Percentiles rank a stretch among this genome's conserved stretches.
phyloP scores from a whole-genome alignment of 2,329 filamentous ascomycete species.

The Hortaea sp. region DNA sequence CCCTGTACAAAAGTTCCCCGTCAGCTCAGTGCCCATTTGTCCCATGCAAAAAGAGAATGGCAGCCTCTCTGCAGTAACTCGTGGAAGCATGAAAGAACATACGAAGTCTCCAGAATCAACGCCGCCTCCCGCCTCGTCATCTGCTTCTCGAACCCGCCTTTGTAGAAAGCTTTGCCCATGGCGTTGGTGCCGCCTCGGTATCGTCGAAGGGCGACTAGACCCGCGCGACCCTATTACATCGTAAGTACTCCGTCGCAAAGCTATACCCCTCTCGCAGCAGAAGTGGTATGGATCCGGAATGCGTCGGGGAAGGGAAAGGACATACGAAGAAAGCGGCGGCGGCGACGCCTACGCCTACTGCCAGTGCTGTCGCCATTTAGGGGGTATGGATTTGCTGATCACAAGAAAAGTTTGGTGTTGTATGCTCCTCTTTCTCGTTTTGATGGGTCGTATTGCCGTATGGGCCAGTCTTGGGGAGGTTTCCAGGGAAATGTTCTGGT shows the following conservation, averaged over 20 bases:
- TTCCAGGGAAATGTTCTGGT: too few relatives aligned
- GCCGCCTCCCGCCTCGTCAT: constrained; percentile 91
- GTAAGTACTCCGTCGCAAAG: constrained; percentile 1
- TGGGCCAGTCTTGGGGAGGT: too few relatives aligned
- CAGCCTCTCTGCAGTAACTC: neutral
- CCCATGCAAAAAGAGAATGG: neutral
- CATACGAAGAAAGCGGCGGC: constrained; percentile 56
- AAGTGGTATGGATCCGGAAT: neutral
- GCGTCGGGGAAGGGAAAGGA: neutral
- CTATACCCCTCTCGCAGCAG: neutral
- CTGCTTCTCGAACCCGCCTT: constrained; percentile 91
- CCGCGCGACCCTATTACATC: constrained; percentile 67
- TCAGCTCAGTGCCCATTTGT: constrained; percentile 4
- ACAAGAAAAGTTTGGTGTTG: too few relatives aligned
- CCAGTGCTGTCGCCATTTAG: constrained; percentile 49
- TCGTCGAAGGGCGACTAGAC: constrained; percentile 76
- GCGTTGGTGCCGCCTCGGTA: constrained; percentile 65
- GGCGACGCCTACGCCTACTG: constrained; percentile 51
- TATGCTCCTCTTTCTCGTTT: too few relatives aligned
- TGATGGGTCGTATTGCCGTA: too few relatives aligned
- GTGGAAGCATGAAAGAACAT: constrained; percentile 26
- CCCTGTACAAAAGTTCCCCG: constrained; percentile 42
- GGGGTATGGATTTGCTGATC: too few relatives aligned
- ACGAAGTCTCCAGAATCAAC: constrained; percentile 85
- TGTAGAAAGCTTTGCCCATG: constrained; percentile 88